phyloP scores from a whole-genome alignment of 352 stramenopile genomes.

The Phytopythium sindhum region DNA sequence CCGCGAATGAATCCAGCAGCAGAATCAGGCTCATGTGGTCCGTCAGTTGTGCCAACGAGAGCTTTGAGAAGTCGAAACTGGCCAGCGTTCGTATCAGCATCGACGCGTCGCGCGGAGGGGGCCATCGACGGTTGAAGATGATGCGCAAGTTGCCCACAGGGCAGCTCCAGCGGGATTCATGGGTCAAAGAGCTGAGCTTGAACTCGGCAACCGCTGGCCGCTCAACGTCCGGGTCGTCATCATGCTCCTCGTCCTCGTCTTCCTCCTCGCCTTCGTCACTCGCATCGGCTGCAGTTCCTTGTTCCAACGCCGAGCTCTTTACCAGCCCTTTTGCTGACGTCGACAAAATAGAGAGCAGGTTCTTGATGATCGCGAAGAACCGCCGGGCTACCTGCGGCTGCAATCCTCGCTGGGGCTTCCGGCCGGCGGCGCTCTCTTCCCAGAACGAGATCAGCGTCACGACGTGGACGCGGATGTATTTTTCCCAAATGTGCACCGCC shows the following conservation, averaged over 20 bases:
- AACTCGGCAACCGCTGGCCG: conserved; percentile 14
- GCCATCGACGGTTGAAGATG: conserved; percentile 51
- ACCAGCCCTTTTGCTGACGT: conserved; percentile 24
- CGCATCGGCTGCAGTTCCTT: neutral
- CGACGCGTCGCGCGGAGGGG: conserved; percentile 45
- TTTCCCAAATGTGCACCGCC: conserved; percentile 74
- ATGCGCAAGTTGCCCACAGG: conserved; percentile 43
- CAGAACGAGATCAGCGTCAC: conserved; percentile 80
- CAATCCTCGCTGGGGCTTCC: conserved; percentile 63
- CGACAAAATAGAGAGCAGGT: conserved; percentile 44
- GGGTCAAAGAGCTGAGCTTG: conserved; percentile 46
- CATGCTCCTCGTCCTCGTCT: conserved; percentile 16
- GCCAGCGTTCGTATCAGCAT: conserved; percentile 44
- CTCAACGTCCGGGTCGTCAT: conserved; percentile 25
- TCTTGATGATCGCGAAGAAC: conserved; percentile 79
- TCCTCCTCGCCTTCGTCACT: conserved; percentile 6
- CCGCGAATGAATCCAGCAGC: conserved; percentile 78
- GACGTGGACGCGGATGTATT: conserved; percentile 78
- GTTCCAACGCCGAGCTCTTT: neutral
- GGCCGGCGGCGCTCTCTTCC: conserved; percentile 68
- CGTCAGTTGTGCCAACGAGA: conserved; percentile 37
- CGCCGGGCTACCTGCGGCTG: conserved; percentile 70
- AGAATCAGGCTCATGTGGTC: conserved; percentile 76
- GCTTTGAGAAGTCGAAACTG: conserved; percentile 32
- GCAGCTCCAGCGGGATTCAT: conserved; percentile 40